Evolutionary conservation across 305 asterid genomes (phyloP), one percentile per base, ranked within the genome.

Genomic region (Striga hermonthica): DNA sequence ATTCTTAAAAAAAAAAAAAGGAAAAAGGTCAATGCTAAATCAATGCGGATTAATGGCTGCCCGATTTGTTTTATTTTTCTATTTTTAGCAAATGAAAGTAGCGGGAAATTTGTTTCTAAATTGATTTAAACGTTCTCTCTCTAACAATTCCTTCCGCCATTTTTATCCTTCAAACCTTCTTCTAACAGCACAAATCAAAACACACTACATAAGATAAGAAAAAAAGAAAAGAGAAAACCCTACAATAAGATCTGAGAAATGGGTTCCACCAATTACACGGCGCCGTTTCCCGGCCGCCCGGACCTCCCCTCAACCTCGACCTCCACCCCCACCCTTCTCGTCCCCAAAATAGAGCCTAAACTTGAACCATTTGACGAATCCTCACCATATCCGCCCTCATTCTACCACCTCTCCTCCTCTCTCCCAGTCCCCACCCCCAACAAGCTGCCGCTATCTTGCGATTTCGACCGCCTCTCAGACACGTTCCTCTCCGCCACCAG

Each of bases 301-400:
- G 31, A 22, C 31, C 31, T 22, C 31, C 31, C 31, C 31, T 22
- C 31, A 22, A 22, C 31, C 31, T 22, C 31, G 31, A 22, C 74
- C 57, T 6, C 72, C 63, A 22, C 60, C 54, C 11, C 66, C 43
- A 52, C 56, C 60, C 45, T 37, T 4, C 71, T 78, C 48, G 44
- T 62, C n/a, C 84, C 84, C 0, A 82, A 77, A 60, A 48, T 57
- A 16, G 80, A 78, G 49, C 89, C 92, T 0, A 81, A 78, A 60
- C 62, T 68, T 22, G 86, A 86, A 63, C 82, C 85, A 8, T 36
- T 76, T 1, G 84, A 86, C 6, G 83, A 77, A 6, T 62, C 77
- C 12, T 40, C 44, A 5, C 59, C 50, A 7, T 72, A 41, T 38
- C 67, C 39, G 43, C 58, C 65, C 6, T 50, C 75, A n/a, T 57